Evolutionary conservation across 805 yeast species (phyloP).

Genomic region (Candida gorgasii): DNA sequence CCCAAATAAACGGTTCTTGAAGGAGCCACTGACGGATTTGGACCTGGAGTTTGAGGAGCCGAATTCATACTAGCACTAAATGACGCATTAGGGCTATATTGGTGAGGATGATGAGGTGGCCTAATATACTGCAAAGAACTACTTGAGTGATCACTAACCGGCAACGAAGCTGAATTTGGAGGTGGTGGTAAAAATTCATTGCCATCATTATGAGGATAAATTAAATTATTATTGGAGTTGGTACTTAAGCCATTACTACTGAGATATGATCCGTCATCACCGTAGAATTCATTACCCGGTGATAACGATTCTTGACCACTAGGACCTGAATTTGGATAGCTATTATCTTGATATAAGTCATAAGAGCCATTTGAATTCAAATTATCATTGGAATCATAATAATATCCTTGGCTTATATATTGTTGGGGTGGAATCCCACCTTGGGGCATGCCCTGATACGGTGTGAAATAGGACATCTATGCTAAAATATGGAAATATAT

Average conservation of each 20-base stretch:
- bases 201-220: constrained; percentile 2
- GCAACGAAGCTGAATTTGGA: constrained; percentile 1
- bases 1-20: constrained; percentile 91
- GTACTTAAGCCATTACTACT: constrained; percentile 17
- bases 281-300: constrained; percentile 24
- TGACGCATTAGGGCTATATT: not conserved
- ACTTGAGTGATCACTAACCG: constrained; percentile 2
- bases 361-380: constrained; percentile 11
- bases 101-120: not conserved
- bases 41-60: not conserved
- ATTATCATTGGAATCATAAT: constrained; percentile 21
- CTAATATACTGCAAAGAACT: constrained; percentile 3
- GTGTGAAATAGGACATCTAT: constrained; percentile 43
- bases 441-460: constrained; percentile 25
- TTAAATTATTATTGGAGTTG: constrained; percentile 10
- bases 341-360: constrained; percentile 11
- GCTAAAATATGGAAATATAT: not conserved
- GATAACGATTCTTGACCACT: constrained; percentile 12
- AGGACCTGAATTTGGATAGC: not conserved
- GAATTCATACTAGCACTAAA: not conserved
- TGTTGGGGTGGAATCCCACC: constrained; percentile 25
- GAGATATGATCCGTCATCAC: constrained; percentile 21
- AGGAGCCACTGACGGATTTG: constrained; percentile 35
- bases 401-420: constrained; percentile 35
- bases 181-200: constrained; percentile 3